Evolutionary conservation across 805 yeast genomes (phyloP).

Genomic region (Yamadazyma kitorensis): DNA sequence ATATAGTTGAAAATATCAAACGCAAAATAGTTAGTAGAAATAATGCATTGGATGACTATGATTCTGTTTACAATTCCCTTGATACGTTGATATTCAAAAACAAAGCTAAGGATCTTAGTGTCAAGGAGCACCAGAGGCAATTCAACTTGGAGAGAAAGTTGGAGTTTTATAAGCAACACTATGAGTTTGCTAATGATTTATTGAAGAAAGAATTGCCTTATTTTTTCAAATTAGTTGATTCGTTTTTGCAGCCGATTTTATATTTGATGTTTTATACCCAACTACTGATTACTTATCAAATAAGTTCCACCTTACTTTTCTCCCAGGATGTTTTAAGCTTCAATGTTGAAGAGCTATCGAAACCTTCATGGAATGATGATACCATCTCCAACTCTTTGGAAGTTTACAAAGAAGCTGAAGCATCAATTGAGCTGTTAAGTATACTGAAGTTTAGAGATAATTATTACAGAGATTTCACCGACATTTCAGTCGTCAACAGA

Average conservation of each 20-base stretch:
- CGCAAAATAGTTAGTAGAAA: conserved; percentile 13
- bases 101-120: conserved; percentile 32
- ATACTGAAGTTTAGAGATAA: conserved; percentile 23
- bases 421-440: conserved; percentile 16
- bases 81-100: conserved; percentile 29
- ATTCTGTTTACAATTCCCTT: conserved; percentile 26
- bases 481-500: background rate
- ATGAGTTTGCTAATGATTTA: conserved; percentile 32
- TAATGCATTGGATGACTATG: conserved; percentile 36
- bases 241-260: conserved; percentile 19
- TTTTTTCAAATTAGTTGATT: conserved; percentile 32
- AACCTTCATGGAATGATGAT: background rate
- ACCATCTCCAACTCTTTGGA: background rate
- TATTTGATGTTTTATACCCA: conserved; percentile 32
- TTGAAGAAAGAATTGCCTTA: conserved; percentile 48
- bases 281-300: conserved; percentile 32
- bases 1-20: conserved; percentile 8
- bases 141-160: conserved; percentile 24
- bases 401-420: conserved; percentile 3
- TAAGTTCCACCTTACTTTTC: background rate
- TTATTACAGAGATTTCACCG: conserved; percentile 14
- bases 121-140: conserved; percentile 27
- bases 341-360: background rate
- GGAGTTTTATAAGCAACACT: conserved; percentile 20
- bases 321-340: conserved; percentile 1